A percentile compares a stretch with the other conserved stretches of the same genome.
Conservation (phyloP, 495 filamentous ascomycete genomes). For the Bombardia bombarda region DNA sequence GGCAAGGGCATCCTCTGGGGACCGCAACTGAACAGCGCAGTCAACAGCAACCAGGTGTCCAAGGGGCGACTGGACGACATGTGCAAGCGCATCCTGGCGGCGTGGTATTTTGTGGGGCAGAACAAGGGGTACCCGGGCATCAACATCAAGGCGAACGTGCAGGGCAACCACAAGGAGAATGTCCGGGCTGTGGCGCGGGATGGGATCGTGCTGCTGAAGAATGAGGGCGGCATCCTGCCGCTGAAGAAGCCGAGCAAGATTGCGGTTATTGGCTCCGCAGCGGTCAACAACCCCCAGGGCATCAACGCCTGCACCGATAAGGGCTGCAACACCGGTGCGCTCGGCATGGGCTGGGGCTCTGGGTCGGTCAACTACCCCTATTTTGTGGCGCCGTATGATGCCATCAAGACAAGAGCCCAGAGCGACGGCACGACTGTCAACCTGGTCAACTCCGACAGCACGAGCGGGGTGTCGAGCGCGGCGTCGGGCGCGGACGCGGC, state of each 20-base stretch:
- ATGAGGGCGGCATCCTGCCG: slow-evolving; percentile 54
- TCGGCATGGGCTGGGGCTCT: slow-evolving; percentile 58
- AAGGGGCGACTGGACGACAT: slow-evolving; percentile 45
- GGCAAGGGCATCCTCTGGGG: slow-evolving; percentile 39
- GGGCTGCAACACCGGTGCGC: slow-evolving; percentile 52
- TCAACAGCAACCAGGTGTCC: slow-evolving; percentile 38
- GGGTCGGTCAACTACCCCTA: slow-evolving; percentile 50
- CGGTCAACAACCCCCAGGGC: slow-evolving; percentile 52
- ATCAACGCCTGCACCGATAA: slow-evolving; percentile 47
- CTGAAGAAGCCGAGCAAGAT: slow-evolving; percentile 50
- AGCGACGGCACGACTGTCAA: slow-evolving; percentile 40
- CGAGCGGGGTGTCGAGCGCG: slow-evolving; percentile 34
- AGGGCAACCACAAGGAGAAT: slow-evolving; percentile 47
- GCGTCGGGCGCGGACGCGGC: slow-evolving; percentile 50
- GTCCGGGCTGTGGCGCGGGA: slow-evolving; percentile 52
- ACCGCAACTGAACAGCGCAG: slow-evolving; percentile 37
- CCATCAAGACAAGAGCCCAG: slow-evolving; percentile 39
- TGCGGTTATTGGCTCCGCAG: slow-evolving; percentile 67
- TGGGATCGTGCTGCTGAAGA: slow-evolving; percentile 71
- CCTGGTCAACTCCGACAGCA: slow-evolving; percentile 45
- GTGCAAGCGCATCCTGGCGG: slow-evolving; percentile 46
- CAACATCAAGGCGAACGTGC: slow-evolving; percentile 47
- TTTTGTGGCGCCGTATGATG: slow-evolving; percentile 48
- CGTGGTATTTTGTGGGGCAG: slow-evolving; percentile 47
- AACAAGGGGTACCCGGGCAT: slow-evolving; percentile 39